A percentile compares a stretch with the other conserved stretches of the same genome.
phyloP scores from a whole-genome alignment of 306 rosid genomes.

The Castanea mollissima region DNA sequence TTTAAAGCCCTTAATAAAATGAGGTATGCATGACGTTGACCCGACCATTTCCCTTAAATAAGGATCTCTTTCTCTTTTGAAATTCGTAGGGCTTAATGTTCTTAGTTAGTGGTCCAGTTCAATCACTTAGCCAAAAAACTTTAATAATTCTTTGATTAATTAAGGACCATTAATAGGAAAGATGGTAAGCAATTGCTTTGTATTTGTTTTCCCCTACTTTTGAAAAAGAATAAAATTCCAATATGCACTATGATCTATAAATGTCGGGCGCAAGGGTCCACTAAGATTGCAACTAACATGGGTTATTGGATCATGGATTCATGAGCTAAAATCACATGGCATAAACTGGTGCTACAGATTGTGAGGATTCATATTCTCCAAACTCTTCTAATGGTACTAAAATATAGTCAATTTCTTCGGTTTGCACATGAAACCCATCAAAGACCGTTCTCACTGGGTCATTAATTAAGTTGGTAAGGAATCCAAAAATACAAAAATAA shows the following conservation, averaged over 20 bases:
- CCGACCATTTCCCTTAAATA: constrained; percentile 54
- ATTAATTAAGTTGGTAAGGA: background rate
- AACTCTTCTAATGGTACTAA: constrained; percentile 19
- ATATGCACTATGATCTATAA: constrained; percentile 32
- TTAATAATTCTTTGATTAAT: constrained; percentile 44
- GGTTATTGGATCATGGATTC: constrained; percentile 25
- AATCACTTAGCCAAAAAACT: constrained; percentile 47
- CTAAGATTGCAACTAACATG: constrained; percentile 49
- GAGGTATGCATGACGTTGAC: constrained; percentile 56
- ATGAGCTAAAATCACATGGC: constrained; percentile 29
- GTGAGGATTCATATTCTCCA: constrained; percentile 13
- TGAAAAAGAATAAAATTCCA: constrained; percentile 28
- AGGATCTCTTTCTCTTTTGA: constrained; percentile 44
- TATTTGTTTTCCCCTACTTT: constrained; percentile 26
- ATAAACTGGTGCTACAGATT: constrained; percentile 9
- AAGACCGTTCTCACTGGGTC: background rate
- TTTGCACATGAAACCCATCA: constrained; percentile 35
- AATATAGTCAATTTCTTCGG: constrained; percentile 12
- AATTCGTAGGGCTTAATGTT: constrained; percentile 62
- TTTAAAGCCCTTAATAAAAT: background rate
- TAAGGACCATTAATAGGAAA: constrained; percentile 24
- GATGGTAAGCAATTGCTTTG: constrained; percentile 38
- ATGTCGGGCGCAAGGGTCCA: constrained; percentile 59
- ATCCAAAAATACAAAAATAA: background rate
- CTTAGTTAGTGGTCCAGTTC: constrained; percentile 61